Evolutionary conservation across 1,284 basidiomycete species (phyloP).

Genomic region (Trichosporon coremiiforme): DNA sequence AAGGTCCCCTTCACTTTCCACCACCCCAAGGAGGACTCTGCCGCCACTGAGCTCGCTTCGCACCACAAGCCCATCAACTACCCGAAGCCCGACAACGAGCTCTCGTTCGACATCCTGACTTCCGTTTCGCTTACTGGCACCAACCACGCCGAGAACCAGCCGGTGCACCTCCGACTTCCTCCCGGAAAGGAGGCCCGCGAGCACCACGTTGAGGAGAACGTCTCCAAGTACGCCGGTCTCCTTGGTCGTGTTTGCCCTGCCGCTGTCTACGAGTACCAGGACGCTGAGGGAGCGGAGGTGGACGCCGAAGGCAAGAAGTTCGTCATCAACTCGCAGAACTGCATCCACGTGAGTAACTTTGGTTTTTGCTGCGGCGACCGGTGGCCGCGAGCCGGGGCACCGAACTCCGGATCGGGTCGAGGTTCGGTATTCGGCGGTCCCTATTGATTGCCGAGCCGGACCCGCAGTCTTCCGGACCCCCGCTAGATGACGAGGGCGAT

Average conservation of each 20-base stretch:
- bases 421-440: conserved; percentile 20
- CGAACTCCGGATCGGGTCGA: conserved; percentile 1
- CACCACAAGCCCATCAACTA: conserved; percentile 83
- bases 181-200: conserved; percentile 59
- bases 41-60: conserved; percentile 69
- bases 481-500: neutral
- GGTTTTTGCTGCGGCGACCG: neutral
- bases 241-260: conserved; percentile 91
- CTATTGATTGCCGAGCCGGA: conserved; percentile 16
- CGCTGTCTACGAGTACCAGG: conserved; percentile 95
- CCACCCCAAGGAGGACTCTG: conserved; percentile 70
- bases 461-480: neutral
- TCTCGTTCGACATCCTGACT: conserved; percentile 93
- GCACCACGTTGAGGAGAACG: conserved; percentile 76
- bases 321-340: conserved; percentile 87
- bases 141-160: conserved; percentile 96
- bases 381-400: neutral
- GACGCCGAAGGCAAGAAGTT: conserved; percentile 77
- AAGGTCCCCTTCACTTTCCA: conserved; percentile 90
- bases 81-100: conserved; percentile 82
- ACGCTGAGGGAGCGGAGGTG: conserved; percentile 61
- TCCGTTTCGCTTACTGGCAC: conserved; percentile 89
- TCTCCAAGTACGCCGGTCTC: conserved; percentile 79
- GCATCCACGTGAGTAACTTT: conserved; percentile 53
- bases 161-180: conserved; percentile 77